Evolutionary conservation across 495 filamentous ascomycete genomes (phyloP).

Genomic region (Friedmanniomyces endolithicus): DNA sequence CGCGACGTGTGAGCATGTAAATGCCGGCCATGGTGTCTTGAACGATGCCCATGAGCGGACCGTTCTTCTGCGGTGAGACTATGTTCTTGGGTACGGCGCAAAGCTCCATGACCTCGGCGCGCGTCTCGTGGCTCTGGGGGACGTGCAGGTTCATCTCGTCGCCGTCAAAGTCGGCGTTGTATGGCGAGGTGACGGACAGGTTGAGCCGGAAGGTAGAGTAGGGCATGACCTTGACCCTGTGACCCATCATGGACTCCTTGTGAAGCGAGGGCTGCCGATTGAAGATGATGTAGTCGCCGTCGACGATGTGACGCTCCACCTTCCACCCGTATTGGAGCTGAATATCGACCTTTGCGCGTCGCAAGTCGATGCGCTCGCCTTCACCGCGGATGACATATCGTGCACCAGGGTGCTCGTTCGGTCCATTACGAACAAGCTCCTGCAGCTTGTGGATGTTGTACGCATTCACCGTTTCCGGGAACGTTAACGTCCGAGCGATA

Average conservation of each 20-base stretch:
- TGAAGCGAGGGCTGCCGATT: slow-evolving; percentile 97
- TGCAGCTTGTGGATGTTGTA: slow-evolving; percentile 95
- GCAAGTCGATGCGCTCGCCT: slow-evolving; percentile 85
- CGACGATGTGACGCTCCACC: slow-evolving; percentile 87
- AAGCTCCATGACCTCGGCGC: slow-evolving; percentile 82
- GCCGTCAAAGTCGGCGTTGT: slow-evolving; percentile 99
- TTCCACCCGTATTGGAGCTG: slow-evolving; percentile 93
- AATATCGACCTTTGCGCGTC: slow-evolving; percentile 77
- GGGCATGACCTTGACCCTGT: slow-evolving; percentile 93
- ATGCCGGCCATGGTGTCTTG: slow-evolving; percentile 93
- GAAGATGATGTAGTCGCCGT: slow-evolving; percentile 97
- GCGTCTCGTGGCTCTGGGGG: slow-evolving; percentile 88
- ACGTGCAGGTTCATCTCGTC: slow-evolving; percentile 99
- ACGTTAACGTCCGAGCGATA: slow-evolving; percentile 82
- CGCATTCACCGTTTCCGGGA: slow-evolving; percentile 92
- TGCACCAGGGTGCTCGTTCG: slow-evolving; percentile 86
- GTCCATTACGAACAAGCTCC: slow-evolving; percentile 77
- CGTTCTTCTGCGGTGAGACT: slow-evolving; percentile 93
- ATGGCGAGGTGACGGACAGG: slow-evolving; percentile 91
- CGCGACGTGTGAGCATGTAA: slow-evolving; percentile 89
- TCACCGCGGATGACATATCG: slow-evolving; percentile 87
- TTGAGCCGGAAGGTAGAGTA: slow-evolving; percentile 98
- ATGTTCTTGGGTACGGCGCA: slow-evolving; percentile 96
- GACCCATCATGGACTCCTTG: slow-evolving; percentile 99
- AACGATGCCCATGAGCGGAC: slow-evolving; percentile 97